Base-by-base conservation (phyloP, 2,329 filamentous ascomycete species). In the Neoscytalidium dimidiatum region DNA sequence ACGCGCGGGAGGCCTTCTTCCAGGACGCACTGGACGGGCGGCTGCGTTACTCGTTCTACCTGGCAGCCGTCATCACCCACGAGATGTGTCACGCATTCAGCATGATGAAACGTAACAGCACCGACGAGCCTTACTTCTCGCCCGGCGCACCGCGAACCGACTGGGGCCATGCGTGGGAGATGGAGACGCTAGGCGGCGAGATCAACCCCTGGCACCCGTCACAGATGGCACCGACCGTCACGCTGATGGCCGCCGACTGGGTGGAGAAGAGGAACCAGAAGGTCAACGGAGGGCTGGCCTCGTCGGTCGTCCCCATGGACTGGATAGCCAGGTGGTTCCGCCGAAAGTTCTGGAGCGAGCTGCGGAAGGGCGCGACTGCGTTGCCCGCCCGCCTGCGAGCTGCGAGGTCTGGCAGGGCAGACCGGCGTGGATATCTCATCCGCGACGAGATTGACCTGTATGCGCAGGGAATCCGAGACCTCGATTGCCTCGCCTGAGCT, bases 311-410 rank as follows among this genome's bases (percentile, higher is more conserved):
- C 7, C 66, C 74, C 1, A 72, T 77, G 66, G 68, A 72, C 14
- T 78, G 74, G 67, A 69, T 75, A 29, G 73, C 73, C 26, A 71
- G 74, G 53, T 77, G 76, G 76, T 77, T 78, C 57, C 73, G 71
- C 8, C 71, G 67, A 26, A 67, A 71, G n/a, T 76, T 72, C 23
- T 78, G 75, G 75, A 62, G 64, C 11, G 63, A 66, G 6, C 65
- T 77, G 17, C 38, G 23, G 66, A 62, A 19, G 43, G 71, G 52
- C 9, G 66, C 72, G 75, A 0, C 71, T 31, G 60, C 62, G 9
- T 70, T 68, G 3, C 67, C 74, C 38, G 52, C 67, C 11, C 66
- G 56, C 6, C 8, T 33, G 21, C 13, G 26, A 33, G 9, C 17
- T 64, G 11, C 35, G n/a, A 29, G 6, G 29, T 64, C 9, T 64